Evolutionary conservation across 2,329 filamentous ascomycete species (phyloP), one percentile per base, ranked within the genome.

Genomic region (Penicillium glabrum): DNA sequence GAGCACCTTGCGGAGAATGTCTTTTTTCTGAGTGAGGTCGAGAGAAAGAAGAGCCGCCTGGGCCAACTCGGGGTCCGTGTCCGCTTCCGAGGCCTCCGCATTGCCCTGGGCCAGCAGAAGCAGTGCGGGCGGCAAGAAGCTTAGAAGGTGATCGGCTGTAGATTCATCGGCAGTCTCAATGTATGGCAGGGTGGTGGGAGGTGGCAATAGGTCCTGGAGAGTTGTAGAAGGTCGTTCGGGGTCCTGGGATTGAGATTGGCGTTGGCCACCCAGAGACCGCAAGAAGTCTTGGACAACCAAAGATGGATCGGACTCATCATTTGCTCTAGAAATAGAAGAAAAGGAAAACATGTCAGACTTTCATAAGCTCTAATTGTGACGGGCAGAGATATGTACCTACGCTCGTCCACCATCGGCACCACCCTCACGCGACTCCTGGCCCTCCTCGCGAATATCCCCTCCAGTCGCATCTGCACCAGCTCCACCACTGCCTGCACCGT

Each of bases 351-450:
- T 43, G 56, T 61, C 33, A 62, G 54, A 57, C 26, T 57, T 56
- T 51, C 53, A 56, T 59, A 61, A 23, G 54, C 60, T 59, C 46
- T 29, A 27, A 41, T 47, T 37, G 44, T 54, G 37, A 24, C 26
- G 51, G 56, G 60, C 61, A 72, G 75, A 78, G 73, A 77, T 75
- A 74, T 76, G 73, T 77, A 99, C 96, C 93, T 98, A 99, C 95
- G 93, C 95, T 97, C 95, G 87, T 79, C 91, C 96, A 71, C 96
- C 95, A 78, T 98, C 95, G 67, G 91, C 91, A 73, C 96, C 95
- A 59, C 93, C 95, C 77, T 96, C 92, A 79, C 96, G 85, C 63
- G 93, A 86, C 66, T 86, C 87, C 75, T 91, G 87, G 57, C 95
- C 95, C 76, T 98, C 95, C 75, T 96, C 88, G 76, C 93, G 86